phyloP scores from a whole-genome alignment of 140 eudicot genomes.

The Ambrosia hybrid region DNA sequence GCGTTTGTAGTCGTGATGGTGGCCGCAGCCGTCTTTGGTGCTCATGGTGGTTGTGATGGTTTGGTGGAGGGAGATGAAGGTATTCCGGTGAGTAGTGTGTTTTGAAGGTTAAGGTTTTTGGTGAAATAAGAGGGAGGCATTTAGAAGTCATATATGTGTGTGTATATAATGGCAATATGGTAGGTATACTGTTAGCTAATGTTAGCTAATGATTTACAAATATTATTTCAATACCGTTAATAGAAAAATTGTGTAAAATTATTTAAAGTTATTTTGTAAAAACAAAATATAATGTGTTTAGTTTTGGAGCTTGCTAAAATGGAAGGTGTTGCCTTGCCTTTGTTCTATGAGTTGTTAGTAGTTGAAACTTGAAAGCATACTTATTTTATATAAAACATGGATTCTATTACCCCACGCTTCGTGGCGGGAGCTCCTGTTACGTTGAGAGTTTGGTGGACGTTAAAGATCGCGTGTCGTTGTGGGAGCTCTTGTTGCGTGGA shows the following conservation, averaged over 20 bases:
- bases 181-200: not conserved
- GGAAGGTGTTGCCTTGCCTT: not conserved
- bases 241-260: not conserved
- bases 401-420: no score
- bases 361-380: not conserved
- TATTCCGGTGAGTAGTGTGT: constrained; percentile 8
- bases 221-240: not conserved
- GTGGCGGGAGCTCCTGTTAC: no score
- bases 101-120: not conserved
- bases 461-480: no score
- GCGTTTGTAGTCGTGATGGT: constrained; percentile 26
- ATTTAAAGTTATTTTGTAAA: not conserved
- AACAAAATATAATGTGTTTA: not conserved
- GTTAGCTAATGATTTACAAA: not conserved
- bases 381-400: no score
- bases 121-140: constrained; percentile 4
- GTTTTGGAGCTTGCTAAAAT: constrained; percentile 2
- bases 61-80: no score
- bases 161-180: not conserved
- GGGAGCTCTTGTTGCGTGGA: no score
- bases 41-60: constrained; percentile 26
- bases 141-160: not conserved
- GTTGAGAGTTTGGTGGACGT: no score
- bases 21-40: constrained; percentile 41
- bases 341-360: constrained; percentile 2